phyloP scores from a whole-genome alignment of 2,329 filamentous ascomycete species.

The Graphiopsis chlorocephala region DNA sequence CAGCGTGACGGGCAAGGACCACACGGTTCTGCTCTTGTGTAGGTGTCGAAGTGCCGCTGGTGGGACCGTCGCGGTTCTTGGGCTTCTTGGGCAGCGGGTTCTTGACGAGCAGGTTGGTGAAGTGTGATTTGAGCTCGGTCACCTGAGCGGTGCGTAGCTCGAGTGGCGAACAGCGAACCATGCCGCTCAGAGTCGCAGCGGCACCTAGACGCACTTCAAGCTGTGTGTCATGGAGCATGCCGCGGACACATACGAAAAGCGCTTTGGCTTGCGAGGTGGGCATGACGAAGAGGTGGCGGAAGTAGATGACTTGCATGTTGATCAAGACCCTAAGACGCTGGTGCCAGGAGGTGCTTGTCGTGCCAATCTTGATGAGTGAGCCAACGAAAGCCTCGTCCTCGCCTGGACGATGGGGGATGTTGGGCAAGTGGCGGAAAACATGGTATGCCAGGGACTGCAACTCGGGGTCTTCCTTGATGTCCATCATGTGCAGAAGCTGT shows the following conservation, averaged over 20 bases:
- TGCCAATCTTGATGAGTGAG: constrained; percentile 83
- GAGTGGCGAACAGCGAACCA: constrained; percentile 92
- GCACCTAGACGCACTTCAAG: constrained; percentile 92
- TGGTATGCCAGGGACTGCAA: constrained; percentile 92
- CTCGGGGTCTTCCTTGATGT: constrained; percentile 97
- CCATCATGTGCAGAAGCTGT: constrained; percentile 98
- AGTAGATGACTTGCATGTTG: constrained; percentile 98
- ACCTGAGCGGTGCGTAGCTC: constrained; percentile 77
- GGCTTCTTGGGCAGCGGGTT: constrained; percentile 81
- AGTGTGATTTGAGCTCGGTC: constrained; percentile 69
- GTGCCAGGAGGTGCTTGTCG: constrained; percentile 84
- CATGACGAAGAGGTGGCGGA: constrained; percentile 89
- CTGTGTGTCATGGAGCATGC: constrained; percentile 88
- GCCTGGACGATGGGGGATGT: constrained; percentile 85
- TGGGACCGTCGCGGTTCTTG: constrained; percentile 35
- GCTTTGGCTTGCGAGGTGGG: constrained; percentile 69
- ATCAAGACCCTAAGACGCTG: constrained; percentile 91
- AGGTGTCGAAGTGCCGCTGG: constrained; percentile 57
- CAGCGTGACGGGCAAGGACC: constrained; percentile 80
- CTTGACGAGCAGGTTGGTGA: constrained; percentile 70
- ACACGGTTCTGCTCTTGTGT: constrained; percentile 72
- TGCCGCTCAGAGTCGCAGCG: constrained; percentile 88
- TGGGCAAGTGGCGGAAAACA: constrained; percentile 93
- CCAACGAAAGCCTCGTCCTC: constrained; percentile 83
- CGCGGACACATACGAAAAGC: constrained; percentile 88